Conservation (phyloP, 176 grass and related monocot species). For the Triticum aestivum region IWGSC_CS_RefSeq_v2.1 NC_057811.1:427931735-427932234, state of each 20-base stretch:
- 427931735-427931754: not conserved
- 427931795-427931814: slow-evolving; percentile 29
- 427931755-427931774: not conserved
- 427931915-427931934: not conserved
- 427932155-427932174: not conserved
- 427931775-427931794: not conserved
- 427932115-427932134: not conserved
- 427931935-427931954: not conserved
- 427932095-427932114: slow-evolving; percentile 17
- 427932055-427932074: not conserved
- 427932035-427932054: not conserved
- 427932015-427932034: not conserved
- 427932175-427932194: not conserved
- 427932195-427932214: not conserved
- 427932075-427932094: not conserved
- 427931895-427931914: not conserved
- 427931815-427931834: not conserved
- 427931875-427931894: not conserved
- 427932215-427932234: not conserved
- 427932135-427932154: slow-evolving; percentile 23
- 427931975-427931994: slow-evolving; percentile 32
- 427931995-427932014: not conserved
- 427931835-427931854: not conserved
- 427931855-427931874: not conserved
- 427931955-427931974: slow-evolving; percentile 5